Base-by-base conservation (phyloP, 139 green algal genomes). In the Picochlorum sp. region DNA sequence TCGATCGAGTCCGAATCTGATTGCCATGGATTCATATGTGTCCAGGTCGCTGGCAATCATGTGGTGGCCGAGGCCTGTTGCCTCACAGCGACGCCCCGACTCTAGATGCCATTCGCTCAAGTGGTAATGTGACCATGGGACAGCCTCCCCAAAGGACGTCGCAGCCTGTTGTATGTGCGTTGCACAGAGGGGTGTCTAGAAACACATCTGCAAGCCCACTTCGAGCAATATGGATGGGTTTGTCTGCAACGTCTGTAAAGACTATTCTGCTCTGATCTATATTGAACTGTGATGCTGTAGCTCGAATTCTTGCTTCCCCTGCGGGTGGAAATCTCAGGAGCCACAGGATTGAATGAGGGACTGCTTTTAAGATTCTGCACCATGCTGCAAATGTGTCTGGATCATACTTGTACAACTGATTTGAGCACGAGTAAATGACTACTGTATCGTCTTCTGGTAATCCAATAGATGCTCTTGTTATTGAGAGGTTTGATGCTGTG, bases 371-470 rank as follows among this genome's bases (percentile, higher is more conserved):
- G 67, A 96, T 90, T 72, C 69, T 74, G 61, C 73, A 86, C 90
- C 90, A 96, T 15, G 76, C 79, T 61, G 28, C 58, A 60, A 96
- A 92, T 5, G 83, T 96, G 38, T 90, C 77, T 3, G 90, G 90
- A 75, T 95, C 86, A 61, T 65, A 84, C 76, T 96, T 96, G 83
- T 96, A 96, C 61, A 96, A 79, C 79, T 91, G 84, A 65, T 96
- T 96, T 71, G 75, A 79, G 82, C 88, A 96, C 30, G 70, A 66
- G 65, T 84, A 95, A 21, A 96, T 69, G 34, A 95, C 73, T 24
- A 95, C 73, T 55, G 47, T 34, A 54, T 76, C 78, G 69, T 86
- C 85, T 13, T 87, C 80, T 24, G 88, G 88, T 58, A 95, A 73
- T 4, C 86, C 84, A 47, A 88, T 63, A 49, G 85, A 76, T 4